A percentile compares a stretch with the other conserved stretches of the same genome.
Evolutionary conservation across 306 rosid species (phyloP).

Genomic region (Quercus bicolor): DNA sequence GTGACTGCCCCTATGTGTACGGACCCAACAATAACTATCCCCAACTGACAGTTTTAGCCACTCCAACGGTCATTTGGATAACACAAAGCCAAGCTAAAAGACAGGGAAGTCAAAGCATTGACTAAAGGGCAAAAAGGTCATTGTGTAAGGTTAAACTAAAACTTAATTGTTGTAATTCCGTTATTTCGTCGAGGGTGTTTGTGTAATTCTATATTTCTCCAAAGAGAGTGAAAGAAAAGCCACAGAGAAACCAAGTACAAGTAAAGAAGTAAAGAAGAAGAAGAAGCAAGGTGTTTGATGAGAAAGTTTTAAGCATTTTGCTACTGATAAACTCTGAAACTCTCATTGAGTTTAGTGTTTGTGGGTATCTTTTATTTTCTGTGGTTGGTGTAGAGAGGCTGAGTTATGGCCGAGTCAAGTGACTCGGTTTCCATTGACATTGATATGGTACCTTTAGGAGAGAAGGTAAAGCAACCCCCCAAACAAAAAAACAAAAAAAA

Average conservation of each 20-base stretch:
- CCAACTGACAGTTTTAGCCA: slow-evolving; percentile 21
- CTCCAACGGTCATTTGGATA: slow-evolving; percentile 52
- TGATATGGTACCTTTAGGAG: slow-evolving; percentile 69
- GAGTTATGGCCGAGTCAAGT: slow-evolving; percentile 64
- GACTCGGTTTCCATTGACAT: slow-evolving; percentile 76
- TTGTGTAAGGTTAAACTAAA: not conserved
- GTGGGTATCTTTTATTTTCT: not conserved
- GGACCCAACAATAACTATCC: not conserved
- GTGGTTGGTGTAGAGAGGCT: slow-evolving; percentile 15
- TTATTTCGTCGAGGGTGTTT: slow-evolving; percentile 17
- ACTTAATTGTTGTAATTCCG: not conserved
- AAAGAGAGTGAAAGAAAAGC: not conserved
- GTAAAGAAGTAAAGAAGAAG: not conserved
- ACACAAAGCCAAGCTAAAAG: not conserved
- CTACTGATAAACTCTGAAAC: not conserved
- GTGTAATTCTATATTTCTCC: slow-evolving; percentile 25
- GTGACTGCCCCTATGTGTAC: not conserved
- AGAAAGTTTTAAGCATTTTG: not conserved
- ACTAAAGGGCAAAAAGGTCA: slow-evolving; percentile 8
- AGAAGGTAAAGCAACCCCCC: slow-evolving; percentile 47
- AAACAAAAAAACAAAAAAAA: not conserved
- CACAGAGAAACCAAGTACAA: not conserved
- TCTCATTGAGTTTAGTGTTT: not conserved
- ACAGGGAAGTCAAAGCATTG: not conserved
- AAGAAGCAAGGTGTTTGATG: not conserved